Evolutionary conservation across 305 asterid species (phyloP), one percentile per base, ranked within the genome.

Genomic region (Rubia occidens): DNA sequence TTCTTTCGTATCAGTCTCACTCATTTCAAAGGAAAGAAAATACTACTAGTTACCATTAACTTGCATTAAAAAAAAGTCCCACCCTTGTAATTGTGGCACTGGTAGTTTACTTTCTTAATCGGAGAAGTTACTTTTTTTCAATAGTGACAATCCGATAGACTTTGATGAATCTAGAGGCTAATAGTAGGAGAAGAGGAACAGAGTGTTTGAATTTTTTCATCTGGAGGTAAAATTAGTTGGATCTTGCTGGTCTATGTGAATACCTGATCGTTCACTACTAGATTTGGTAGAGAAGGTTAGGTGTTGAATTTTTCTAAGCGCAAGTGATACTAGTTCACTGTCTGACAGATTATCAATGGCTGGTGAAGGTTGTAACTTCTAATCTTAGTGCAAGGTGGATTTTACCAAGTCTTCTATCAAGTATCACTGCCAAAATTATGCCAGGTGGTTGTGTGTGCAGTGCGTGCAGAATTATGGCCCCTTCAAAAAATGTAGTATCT

Each of bases 31-130:
- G 72, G 24, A 69, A 66, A 61, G 45, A 66, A 67, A 73, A 73
- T 51, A 51, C 58, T 67, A 21, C 21, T 61, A 54, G 75, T 70
- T 59, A 32, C 68, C 61, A 72, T 54, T 78, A 69, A 74, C 80
- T 53, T 77, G 59, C 68, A 73, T n/a, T 29, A 53, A 63, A 72
- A 44, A 58, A 69, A 49, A 71, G 73, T 61, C 82, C 85, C 87
- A 79, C 84, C 72, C 71, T 71, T 90, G 88, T 87, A 86, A 70
- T 82, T 83, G 90, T 84, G 98, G 97, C 90, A 74, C 83, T 73
- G 69, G 76, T 80, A 77, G 83, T 77, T 79, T 76, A 67, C 62
- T 18, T 45, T 47, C 68, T 71, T 67, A 11, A 72, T 74, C 71
- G 82, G 85, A 74, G 74, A 70, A 76, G 75, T 75, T 77, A 70